Evolutionary conservation across 768 basidiomycete species (phyloP), one percentile per base, ranked within the genome.

Genomic region (Bullera alba): DNA sequence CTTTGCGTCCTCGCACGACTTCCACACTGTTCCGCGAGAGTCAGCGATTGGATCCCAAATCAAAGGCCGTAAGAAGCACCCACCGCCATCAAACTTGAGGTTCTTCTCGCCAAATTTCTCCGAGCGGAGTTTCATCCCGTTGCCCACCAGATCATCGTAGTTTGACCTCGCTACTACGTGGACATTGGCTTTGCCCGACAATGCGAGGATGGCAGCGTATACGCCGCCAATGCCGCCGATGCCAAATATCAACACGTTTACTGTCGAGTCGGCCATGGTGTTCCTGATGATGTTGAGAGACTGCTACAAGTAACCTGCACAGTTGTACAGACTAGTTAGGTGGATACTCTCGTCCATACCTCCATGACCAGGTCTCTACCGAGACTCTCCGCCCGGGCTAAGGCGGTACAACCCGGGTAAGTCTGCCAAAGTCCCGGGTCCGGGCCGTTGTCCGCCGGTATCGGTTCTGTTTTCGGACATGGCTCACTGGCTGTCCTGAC

Each of bases 151-250:
- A 0, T 50, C 56, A 3, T 56, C 51, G 42, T 68, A 67, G 37
- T 68, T 70, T 16, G 63, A 66, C 42, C 69, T 25, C 6, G 69
- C 69, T 21, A 70, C 68, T 14, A 70, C 66, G 34, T 56, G 54
- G 2, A 70, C 66, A 32, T 65, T 52, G 47, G 61, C 63, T 56
- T 58, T 32, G 0, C 56, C 59, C 0, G 64, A 67, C 7, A 70
- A 48, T 12, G 51, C 46, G 10, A 70, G 50, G 51, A 70, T 67
- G 38, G 59, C 63, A n/a, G 69, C 69, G 52, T 70, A 70, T 26
- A 68, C 65, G 8, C 66, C 67, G 17, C 69, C 69, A 38, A 70
- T 70, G 46, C 69, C 64, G 26, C 69, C 69, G 34, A 67, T 56
- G 44, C 69, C 69, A 51, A 70, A 70, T 35, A 70, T 46, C 4